Base-by-base conservation (phyloP, 1,284 basidiomycete genomes). In the Vanrija humicola region DNA sequence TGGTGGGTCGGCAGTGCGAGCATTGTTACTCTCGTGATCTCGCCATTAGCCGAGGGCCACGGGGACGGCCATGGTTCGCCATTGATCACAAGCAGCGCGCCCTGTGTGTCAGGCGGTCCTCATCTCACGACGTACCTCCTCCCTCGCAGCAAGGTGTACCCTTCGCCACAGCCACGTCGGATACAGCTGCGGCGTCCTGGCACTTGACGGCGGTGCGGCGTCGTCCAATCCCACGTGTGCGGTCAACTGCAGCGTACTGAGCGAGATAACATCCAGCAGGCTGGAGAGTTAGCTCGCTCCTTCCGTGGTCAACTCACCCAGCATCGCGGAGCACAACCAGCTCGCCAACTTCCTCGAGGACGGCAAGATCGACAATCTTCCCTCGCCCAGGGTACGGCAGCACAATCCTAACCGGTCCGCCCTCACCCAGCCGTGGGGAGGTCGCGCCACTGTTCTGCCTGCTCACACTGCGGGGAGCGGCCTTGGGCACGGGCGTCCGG, bases 21-120 rank as follows among this genome's bases (percentile, higher is more conserved):
- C 63, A 69, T 64, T 25, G 70, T 60, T 0, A 74, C 68, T 14
- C 66, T 55, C 0, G 73, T 74, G 6, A 74, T 67, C 38, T 73
- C 70, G 10, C 70, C 70, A 45, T 72, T 72, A 0, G 67, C 67
- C 42, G 64, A 70, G 0, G 73, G 70, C 28, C 69, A 49, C 1
- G 55, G 65, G 18, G 66, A 66, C 3, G 70, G 69, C 70, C 70
- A 74, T 3, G 70, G 72, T 16, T 68, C 49, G 3, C 68, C 73
- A 54, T 67, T 61, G 9, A 56, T 66, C 23, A 72, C 44, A 6
- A 75, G 40, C 39, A 70, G 45, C 2, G 55, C 44, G 0, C 47
- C 54, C 65, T 69, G 51, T 8, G 3, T 8, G 46, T 48, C 28
- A 43, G 48, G 38, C 12, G 10, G 19, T 18, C 14, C 16, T 16